Conservation (phyloP, 768 basidiomycete species). For the Tephrocybe sp. region DNA sequence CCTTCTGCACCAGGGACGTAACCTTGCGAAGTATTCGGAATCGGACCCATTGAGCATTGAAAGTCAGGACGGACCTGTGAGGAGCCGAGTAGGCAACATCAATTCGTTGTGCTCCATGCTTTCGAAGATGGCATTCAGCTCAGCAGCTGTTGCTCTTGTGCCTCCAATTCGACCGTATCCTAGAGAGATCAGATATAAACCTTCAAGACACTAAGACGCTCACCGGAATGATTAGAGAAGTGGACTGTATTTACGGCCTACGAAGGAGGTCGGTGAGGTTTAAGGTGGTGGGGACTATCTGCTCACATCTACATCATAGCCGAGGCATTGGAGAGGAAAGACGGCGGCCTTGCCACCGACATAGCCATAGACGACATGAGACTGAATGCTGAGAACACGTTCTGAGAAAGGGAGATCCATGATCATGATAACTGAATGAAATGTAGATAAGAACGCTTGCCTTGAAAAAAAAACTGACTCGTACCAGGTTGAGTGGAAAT, state of each 20-base stretch:
- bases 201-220: slow-evolving; percentile 12
- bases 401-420: slow-evolving; percentile 25
- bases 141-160: slow-evolving; percentile 71
- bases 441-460: slow-evolving; percentile 5
- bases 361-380: slow-evolving; percentile 92
- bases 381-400: slow-evolving; percentile 87
- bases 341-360: slow-evolving; percentile 85
- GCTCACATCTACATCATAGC: slow-evolving; percentile 93
- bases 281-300: too few species aligned
- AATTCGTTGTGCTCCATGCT: slow-evolving; percentile 77
- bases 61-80: slow-evolving; percentile 60
- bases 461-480: slow-evolving; percentile 12
- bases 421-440: background rate
- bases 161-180: slow-evolving; percentile 87
- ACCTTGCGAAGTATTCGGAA: slow-evolving; percentile 39
- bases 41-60: background rate
- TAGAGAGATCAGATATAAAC: slow-evolving; percentile 27
- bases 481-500: background rate
- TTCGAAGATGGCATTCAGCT: slow-evolving; percentile 75
- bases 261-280: slow-evolving; percentile 13
- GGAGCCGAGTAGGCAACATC: slow-evolving; percentile 64
- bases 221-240: slow-evolving; percentile 93
- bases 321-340: slow-evolving; percentile 81
- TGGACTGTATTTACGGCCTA: slow-evolving; percentile 91
- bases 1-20: slow-evolving; percentile 79